Conservation (phyloP, 371 early-diverging fungal species). For the Mortierella polycephala region DNA sequence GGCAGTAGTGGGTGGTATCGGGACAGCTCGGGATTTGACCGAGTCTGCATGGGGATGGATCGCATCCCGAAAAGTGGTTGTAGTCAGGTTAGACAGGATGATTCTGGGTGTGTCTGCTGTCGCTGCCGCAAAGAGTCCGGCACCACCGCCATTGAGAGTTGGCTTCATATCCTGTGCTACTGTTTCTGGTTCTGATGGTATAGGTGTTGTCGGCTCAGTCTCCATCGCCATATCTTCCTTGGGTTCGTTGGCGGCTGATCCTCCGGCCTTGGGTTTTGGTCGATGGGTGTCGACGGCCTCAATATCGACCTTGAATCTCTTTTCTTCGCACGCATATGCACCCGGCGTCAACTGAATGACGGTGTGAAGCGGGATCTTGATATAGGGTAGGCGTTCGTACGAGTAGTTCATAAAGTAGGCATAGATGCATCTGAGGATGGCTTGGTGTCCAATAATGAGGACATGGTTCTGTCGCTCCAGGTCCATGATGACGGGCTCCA, state of each 20-base stretch:
- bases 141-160: slow-evolving; percentile 2
- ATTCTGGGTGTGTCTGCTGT: slow-evolving; percentile 26
- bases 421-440: slow-evolving; percentile 92
- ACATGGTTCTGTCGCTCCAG: slow-evolving; percentile 95
- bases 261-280: slow-evolving; percentile 59
- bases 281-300: slow-evolving; percentile 90
- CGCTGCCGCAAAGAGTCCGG: not conserved
- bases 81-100: slow-evolving; percentile 25
- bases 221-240: not conserved
- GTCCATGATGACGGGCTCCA: slow-evolving; percentile 97
- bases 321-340: slow-evolving; percentile 94
- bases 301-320: slow-evolving; percentile 84
- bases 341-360: slow-evolving; percentile 93
- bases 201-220: too few relatives aligned
- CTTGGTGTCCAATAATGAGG: slow-evolving; percentile 94
- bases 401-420: slow-evolving; percentile 91
- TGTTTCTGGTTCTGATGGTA: not conserved
- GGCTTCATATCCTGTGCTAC: slow-evolving; percentile 1
- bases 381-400: slow-evolving; percentile 93
- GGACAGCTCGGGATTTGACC: not conserved
- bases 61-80: slow-evolving; percentile 38
- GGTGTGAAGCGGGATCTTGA: slow-evolving; percentile 97
- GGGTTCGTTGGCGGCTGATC: slow-evolving; percentile 7
- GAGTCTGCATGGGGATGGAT: slow-evolving; percentile 18
- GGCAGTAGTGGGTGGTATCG: not conserved